Base-by-base conservation (phyloP, 257 asterid genomes). In the Nicotiana knightiana region DNA sequence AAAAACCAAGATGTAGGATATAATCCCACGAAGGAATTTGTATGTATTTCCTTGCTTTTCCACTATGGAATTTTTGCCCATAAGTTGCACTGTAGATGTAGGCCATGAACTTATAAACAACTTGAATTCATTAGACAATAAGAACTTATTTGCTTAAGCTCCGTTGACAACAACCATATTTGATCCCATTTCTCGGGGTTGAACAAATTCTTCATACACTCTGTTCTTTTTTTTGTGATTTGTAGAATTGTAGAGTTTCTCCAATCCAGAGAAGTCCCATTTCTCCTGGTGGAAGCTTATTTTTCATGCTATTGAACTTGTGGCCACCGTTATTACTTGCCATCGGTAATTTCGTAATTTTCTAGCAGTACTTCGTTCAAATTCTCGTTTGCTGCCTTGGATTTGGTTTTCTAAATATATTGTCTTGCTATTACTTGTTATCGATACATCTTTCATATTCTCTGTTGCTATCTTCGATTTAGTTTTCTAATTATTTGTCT, bases 41-140 rank as follows among this genome's bases (percentile, higher is more conserved):
- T 93, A 98, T 0, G 92, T 90, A 28, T 91, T 94, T 0, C 98
- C 98, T 76, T 81, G 93, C 82, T 92, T 95, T 89, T 92, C 98
- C 98, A 95, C 92, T 76, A 95, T 95, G 0, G 95, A 91, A 62
- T 93, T 83, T 76, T 78, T 81, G 0, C 98, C 98, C 98, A 95
- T 93, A 35, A 95, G 83, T 80, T 91, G 92, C 15, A 95, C 97
- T 0, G 94, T 89, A 0, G 98, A 93, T 3, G 97, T 77, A 9
- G 98, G 98, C 98, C 98, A 95, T 9, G 98, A 93, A 85, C 98
- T 95, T 16, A 94, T 89, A 1, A 95, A 97, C 43, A 95, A 79
- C 87, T 91, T 93, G 89, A 93, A 95, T 77, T 95, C 98, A 58
- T 92, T 95, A 1, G 98, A 90, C 81, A 95, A 77, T 85, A 95